Evolutionary conservation across 306 rosid genomes (phyloP).

Genomic region (Purshia tridentata): DNA sequence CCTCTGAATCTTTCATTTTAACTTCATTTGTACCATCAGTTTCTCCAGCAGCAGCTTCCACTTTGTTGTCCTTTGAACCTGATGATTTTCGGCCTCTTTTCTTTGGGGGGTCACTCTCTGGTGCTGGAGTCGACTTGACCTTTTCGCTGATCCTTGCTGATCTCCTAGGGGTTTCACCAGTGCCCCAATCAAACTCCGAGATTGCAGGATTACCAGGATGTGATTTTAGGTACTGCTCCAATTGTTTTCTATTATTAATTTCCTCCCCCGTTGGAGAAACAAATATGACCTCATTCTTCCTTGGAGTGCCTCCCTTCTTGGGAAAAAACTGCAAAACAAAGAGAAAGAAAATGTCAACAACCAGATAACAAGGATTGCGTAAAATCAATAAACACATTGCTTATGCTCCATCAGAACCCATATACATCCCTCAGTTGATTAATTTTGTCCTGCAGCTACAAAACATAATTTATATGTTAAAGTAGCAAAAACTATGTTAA

Average conservation of each 20-base stretch:
- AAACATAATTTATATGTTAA: neutral
- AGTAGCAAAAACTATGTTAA: neutral
- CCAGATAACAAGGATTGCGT: conserved; percentile 6
- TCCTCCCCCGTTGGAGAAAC: conserved; percentile 90
- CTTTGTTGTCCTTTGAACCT: conserved; percentile 54
- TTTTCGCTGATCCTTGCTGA: conserved; percentile 84
- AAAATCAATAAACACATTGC: conserved; percentile 10
- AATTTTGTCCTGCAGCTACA: neutral
- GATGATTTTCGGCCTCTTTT: conserved; percentile 71
- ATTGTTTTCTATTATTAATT: conserved; percentile 53
- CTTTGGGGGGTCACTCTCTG: conserved; percentile 53
- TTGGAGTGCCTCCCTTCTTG: conserved; percentile 72
- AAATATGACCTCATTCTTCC: conserved; percentile 68
- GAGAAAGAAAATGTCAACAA: conserved; percentile 11
- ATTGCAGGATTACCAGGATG: conserved; percentile 69
- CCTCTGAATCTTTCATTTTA: conserved; percentile 39
- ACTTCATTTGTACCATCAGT: conserved; percentile 30
- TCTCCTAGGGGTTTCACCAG: conserved; percentile 90
- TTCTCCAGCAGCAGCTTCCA: conserved; percentile 41
- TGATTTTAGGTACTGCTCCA: conserved; percentile 83
- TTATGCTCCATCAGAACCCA: neutral
- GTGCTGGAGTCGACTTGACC: conserved; percentile 64
- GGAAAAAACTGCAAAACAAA: conserved; percentile 58
- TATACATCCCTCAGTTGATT: neutral
- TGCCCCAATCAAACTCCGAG: conserved; percentile 88